Evolutionary conservation across 2,329 filamentous ascomycete genomes (phyloP), one percentile per base, ranked within the genome.

Genomic region (Calycina marina): DNA sequence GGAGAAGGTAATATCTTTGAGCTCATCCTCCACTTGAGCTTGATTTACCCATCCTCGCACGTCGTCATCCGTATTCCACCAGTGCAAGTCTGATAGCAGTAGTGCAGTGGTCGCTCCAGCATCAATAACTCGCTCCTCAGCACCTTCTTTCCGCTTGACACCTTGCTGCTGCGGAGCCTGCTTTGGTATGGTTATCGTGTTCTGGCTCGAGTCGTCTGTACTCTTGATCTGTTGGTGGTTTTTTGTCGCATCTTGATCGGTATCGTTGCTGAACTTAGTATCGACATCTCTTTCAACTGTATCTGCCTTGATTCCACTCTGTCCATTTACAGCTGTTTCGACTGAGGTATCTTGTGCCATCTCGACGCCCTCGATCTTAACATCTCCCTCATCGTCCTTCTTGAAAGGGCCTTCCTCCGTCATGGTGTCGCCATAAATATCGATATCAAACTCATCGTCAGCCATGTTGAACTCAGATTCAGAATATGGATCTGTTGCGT

Each of bases 41-140:
- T 81, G 69, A 43, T 75, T 74, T 14, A 80, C 67, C 82, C 85
- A 94, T 31, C 79, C 81, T 32, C 90, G 79, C 35, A 98, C 72
- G 46, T 96, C 85, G 50, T 98, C 90, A 52, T 98, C 90, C 2
- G 81, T 93, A 17, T 77, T 86, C 88, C 88, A 96, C 90, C 90
- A 98, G 55, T 82, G 80, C 6, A 98, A 63, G 30, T 96, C 90
- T 3, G 83, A 86, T 33, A 96, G 72, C 54, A 93, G 73, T 17
- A 96, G 59, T 0, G 86, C 85, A 14, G 74, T 64, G 1, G 71
- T 76, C 2, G 72, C 71, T 35, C 61, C 61, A 2, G 67, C 62
- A 39, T 77, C 72, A 30, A 74, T 61, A 4, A 67, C 65, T 14
- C 70, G 48, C 16, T 72, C 67, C 37, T 73, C 70, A 3, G 69